phyloP scores from a whole-genome alignment of 768 basidiomycete species.

The Boletus reticuloceps region DNA sequence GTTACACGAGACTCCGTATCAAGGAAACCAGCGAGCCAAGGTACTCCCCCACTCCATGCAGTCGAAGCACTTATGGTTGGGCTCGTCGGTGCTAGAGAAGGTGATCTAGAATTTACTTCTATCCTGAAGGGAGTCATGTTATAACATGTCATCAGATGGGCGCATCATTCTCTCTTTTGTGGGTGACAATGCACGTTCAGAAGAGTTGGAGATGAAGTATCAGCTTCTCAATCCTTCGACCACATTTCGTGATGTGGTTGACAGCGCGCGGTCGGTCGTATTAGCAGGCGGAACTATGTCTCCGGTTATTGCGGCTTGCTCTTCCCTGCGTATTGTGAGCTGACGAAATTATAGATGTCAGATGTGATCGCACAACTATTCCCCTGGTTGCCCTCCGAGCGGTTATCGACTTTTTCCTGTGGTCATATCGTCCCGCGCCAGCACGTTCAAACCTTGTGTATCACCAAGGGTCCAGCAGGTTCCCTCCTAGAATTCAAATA shows the following conservation, averaged over 20 bases:
- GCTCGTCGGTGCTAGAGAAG: constrained; percentile 75
- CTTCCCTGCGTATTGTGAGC: not conserved
- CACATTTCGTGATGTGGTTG: constrained; percentile 79
- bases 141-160: constrained; percentile 55
- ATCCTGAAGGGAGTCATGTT: not conserved
- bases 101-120: constrained; percentile 31
- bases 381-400: constrained; percentile 53
- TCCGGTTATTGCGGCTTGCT: constrained; percentile 57
- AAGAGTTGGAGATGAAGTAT: constrained; percentile 73
- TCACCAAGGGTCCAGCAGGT: constrained; percentile 74
- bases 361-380: constrained; percentile 85
- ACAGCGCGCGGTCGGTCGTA: constrained; percentile 78
- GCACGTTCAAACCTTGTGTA: constrained; percentile 73
- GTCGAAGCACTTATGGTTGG: constrained; percentile 80
- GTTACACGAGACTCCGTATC: constrained; percentile 2
- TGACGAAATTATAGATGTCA: constrained; percentile 57
- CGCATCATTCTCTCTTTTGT: constrained; percentile 61
- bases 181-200: constrained; percentile 34
- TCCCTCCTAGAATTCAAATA: constrained; percentile 79
- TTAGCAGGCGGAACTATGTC: constrained; percentile 98
- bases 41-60: constrained; percentile 72
- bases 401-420: constrained; percentile 82
- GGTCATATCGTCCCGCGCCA: constrained; percentile 85
- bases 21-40: constrained; percentile 25
- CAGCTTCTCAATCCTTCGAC: constrained; percentile 91